phyloP scores from a whole-genome alignment of 805 yeast genomes.

The Nakazawaea holstii region DNA sequence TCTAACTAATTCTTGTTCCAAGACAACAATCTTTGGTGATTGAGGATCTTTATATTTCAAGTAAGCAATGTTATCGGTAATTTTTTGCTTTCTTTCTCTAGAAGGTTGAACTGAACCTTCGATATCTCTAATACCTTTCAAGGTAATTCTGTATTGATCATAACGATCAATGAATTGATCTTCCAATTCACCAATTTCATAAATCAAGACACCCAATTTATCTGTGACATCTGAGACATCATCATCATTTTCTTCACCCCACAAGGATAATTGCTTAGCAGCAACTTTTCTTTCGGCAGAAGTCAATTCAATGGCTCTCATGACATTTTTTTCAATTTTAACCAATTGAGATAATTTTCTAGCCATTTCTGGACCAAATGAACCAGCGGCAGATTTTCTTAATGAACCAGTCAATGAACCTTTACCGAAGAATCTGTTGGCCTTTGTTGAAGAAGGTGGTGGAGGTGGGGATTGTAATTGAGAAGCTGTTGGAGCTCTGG shows the following conservation, averaged over 20 bases:
- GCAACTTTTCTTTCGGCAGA: slow-evolving; percentile 93
- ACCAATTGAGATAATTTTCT: slow-evolving; percentile 87
- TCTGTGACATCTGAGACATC: slow-evolving; percentile 97
- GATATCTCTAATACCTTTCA: slow-evolving; percentile 91
- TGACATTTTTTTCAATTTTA: slow-evolving; percentile 93
- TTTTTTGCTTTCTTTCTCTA: slow-evolving; percentile 95
- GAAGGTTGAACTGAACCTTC: slow-evolving; percentile 98
- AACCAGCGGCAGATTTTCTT: slow-evolving; percentile 84
- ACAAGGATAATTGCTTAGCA: slow-evolving; percentile 91
- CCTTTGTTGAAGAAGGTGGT: slow-evolving; percentile 69
- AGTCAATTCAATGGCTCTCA: slow-evolving; percentile 89
- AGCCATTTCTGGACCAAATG: slow-evolving; percentile 91
- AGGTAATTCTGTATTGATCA: slow-evolving; percentile 94
- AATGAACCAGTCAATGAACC: slow-evolving; percentile 62
- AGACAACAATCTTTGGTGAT: slow-evolving; percentile 89
- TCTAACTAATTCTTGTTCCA: slow-evolving; percentile 97
- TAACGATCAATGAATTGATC: slow-evolving; percentile 97
- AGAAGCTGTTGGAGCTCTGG: slow-evolving; percentile 79
- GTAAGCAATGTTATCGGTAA: slow-evolving; percentile 96
- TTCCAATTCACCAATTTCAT: slow-evolving; percentile 96
- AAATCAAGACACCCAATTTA: slow-evolving; percentile 91
- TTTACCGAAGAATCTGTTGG: slow-evolving; percentile 69
- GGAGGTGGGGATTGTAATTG: slow-evolving; percentile 79
- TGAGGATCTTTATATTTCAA: slow-evolving; percentile 98
- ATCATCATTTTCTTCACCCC: slow-evolving; percentile 99